phyloP scores from a whole-genome alignment of 2,329 filamentous ascomycete genomes.

The Trichoderma sp. region DNA sequence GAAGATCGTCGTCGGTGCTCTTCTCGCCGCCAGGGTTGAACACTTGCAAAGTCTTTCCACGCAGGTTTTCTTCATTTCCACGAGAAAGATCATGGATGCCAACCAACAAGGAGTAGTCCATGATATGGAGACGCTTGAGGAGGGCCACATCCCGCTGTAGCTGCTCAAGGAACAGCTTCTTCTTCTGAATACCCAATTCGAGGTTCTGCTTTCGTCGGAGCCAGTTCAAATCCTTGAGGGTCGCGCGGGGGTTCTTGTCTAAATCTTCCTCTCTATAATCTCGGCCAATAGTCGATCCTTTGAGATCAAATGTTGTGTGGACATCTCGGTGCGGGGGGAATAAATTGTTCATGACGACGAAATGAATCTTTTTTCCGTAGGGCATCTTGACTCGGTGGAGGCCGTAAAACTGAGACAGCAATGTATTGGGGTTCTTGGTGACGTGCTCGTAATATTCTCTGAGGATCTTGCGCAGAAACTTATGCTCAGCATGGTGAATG shows the following conservation, averaged over 20 bases:
- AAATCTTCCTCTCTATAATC: conserved; percentile 88
- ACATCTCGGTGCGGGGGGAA: conserved; percentile 98
- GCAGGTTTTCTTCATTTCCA: conserved; percentile 93
- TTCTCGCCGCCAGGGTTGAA: conserved; percentile 83
- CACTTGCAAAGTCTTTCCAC: conserved; percentile 83
- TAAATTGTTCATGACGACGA: conserved; percentile 99
- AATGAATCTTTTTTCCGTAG: conserved; percentile 97
- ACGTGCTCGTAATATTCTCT: conserved; percentile 95
- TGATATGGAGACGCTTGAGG: conserved; percentile 85
- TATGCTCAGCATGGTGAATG: conserved; percentile 92
- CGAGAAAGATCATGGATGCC: conserved; percentile 88
- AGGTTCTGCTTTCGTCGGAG: conserved; percentile 78
- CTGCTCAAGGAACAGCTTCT: conserved; percentile 82
- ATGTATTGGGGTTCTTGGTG: conserved; percentile 87
- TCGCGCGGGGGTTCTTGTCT: conserved; percentile 84
- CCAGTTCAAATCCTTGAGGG: conserved; percentile 97
- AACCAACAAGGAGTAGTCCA: conserved; percentile 96
- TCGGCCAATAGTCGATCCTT: conserved; percentile 91
- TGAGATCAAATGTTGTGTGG: conserved; percentile 93
- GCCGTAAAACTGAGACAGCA: conserved; percentile 96
- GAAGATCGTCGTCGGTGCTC: conserved; percentile 54
- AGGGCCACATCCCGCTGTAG: conserved; percentile 83
- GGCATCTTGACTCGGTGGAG: conserved; percentile 97
- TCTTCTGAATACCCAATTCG: conserved; percentile 86
- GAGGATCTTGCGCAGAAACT: conserved; percentile 77